Conservation (phyloP, 495 filamentous ascomycete species). For the Penicillium macrosclerotiorum region DNA sequence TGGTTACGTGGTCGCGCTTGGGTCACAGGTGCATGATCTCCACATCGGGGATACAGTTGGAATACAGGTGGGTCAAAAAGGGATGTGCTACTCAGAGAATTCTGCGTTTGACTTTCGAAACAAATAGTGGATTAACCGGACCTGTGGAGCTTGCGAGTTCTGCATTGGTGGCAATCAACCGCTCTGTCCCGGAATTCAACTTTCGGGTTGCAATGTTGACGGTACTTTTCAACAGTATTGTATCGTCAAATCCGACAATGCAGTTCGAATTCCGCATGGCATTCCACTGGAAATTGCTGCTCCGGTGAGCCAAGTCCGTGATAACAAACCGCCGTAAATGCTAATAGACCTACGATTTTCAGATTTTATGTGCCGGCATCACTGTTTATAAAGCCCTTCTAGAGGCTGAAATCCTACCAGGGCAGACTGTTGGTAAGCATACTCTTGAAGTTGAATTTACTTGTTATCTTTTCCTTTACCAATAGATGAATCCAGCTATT, state of each 20-base stretch:
- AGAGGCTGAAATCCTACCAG: slow-evolving; percentile 62
- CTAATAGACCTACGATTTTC: too few relatives aligned
- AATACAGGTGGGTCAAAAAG: too few relatives aligned
- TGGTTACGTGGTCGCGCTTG: slow-evolving; percentile 78
- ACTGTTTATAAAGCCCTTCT: slow-evolving; percentile 91
- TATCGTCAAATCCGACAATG: slow-evolving; percentile 80
- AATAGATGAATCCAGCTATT: too few relatives aligned
- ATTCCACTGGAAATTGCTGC: slow-evolving; percentile 73
- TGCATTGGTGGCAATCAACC: slow-evolving; percentile 76
- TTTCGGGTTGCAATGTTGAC: slow-evolving; percentile 90
- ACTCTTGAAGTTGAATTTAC: too few relatives aligned
- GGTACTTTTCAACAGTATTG: slow-evolving; percentile 91
- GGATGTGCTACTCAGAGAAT: too few relatives aligned
- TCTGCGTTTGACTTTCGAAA: too few relatives aligned
- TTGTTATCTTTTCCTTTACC: too few relatives aligned
- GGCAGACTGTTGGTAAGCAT: slow-evolving; percentile 72
- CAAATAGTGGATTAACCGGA: slow-evolving; percentile 91
- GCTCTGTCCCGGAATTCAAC: slow-evolving; percentile 66
- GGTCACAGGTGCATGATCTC: slow-evolving; percentile 68
- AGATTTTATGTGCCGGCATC: slow-evolving; percentile 83
- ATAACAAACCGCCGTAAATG: too few relatives aligned
- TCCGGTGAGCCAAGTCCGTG: too few relatives aligned
- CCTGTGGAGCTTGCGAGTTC: slow-evolving; percentile 75
- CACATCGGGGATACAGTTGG: slow-evolving; percentile 79
- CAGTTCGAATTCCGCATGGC: slow-evolving; percentile 74